Evolutionary conservation across 441 rosid genomes (phyloP).

Genomic region (Adansonia madagascariensis): DNA sequence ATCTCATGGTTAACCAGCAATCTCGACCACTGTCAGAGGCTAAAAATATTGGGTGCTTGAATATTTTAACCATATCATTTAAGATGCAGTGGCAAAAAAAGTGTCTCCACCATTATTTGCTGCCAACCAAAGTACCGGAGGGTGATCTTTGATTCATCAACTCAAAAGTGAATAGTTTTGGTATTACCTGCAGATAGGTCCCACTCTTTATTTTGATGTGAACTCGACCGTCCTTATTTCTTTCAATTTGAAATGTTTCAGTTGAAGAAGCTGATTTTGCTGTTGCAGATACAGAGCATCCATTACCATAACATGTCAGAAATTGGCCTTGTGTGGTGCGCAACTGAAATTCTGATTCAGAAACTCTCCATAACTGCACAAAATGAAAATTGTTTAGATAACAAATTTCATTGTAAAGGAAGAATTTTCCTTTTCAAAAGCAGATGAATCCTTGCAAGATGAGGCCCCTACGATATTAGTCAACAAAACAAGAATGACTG

Average conservation of each 20-base stretch:
- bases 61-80: constrained; percentile 12
- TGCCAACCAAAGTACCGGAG: background rate
- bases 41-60: constrained; percentile 8
- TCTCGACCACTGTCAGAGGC: constrained; percentile 1
- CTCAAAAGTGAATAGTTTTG: background rate
- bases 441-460: background rate
- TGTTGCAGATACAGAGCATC: constrained; percentile 53
- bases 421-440: background rate
- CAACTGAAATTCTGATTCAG: constrained; percentile 53
- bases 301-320: constrained; percentile 62
- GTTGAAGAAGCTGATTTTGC: constrained; percentile 49
- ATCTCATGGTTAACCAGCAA: background rate
- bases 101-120: constrained; percentile 10
- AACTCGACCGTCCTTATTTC: constrained; percentile 46
- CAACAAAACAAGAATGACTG: background rate
- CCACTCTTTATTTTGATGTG: constrained; percentile 59
- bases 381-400: constrained; percentile 34
- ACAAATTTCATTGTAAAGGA: constrained; percentile 18
- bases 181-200: constrained; percentile 61
- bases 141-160: constrained; percentile 1
- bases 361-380: constrained; percentile 69
- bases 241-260: constrained; percentile 59
- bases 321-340: constrained; percentile 64
- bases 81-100: constrained; percentile 1
- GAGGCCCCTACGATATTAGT: background rate